A percentile compares a stretch with the other conserved stretches of the same genome.
Evolutionary conservation across 2,329 filamentous ascomycete species (phyloP).

Genomic region (Colletotrichum eleusines): DNA sequence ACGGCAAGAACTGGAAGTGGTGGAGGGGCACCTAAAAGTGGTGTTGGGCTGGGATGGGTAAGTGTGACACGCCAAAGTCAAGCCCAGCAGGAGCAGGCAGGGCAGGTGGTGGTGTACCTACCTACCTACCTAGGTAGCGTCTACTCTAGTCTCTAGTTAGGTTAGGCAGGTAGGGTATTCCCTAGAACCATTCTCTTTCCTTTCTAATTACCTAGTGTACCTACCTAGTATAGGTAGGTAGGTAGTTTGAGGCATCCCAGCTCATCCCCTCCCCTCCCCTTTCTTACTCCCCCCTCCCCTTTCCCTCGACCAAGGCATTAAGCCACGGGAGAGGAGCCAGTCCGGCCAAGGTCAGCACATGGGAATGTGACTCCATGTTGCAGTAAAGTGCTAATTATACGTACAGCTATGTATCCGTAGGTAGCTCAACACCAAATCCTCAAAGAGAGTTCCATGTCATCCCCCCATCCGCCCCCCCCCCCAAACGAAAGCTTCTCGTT

Average conservation of each 20-base stretch:
- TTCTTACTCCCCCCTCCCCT: neutral
- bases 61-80: constrained; percentile 2
- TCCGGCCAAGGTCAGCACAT: constrained; percentile 25
- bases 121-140: too few relatives aligned
- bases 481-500: constrained; percentile 4
- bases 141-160: too few relatives aligned
- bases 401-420: neutral
- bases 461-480: too few relatives aligned
- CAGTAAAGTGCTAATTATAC: constrained; percentile 13
- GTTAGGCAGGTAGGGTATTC: neutral
- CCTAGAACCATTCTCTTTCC: too few relatives aligned
- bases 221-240: neutral
- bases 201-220: neutral
- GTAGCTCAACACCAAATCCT: neutral
- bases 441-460: constrained; percentile 30
- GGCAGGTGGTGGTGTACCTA: constrained; percentile 6
- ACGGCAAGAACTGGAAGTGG: constrained; percentile 20
- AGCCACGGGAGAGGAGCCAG: constrained; percentile 14
- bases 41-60: constrained; percentile 35
- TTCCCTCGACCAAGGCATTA: constrained; percentile 3
- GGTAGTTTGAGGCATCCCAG: neutral
- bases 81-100: neutral
- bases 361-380: constrained; percentile 16
- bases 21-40: constrained; percentile 26
- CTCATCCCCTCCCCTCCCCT: too few relatives aligned